These are phyloP conservation scores for Acanthamoeba quina DNA, from an alignment of 208 protist genomes.

Conservation along the genomic window DNA sequence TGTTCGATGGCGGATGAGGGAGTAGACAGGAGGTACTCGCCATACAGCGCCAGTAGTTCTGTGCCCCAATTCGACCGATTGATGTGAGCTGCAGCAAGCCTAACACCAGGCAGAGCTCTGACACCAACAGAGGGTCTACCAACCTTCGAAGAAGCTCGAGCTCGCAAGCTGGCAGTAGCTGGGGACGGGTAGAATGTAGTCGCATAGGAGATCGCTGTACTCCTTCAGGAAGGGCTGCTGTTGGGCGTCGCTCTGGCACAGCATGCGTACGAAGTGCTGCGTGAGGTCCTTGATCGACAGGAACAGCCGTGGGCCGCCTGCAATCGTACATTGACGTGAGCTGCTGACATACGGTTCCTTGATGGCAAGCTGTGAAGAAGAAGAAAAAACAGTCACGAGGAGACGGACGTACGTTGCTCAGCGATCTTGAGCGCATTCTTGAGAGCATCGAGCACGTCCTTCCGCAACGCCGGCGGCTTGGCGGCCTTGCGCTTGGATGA, in stretches of 20 bases:
- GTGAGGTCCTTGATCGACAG: slow-evolving; percentile 38
- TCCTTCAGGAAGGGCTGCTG: slow-evolving; percentile 33
- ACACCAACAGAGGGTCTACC: neutral
- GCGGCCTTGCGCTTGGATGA: slow-evolving; percentile 21
- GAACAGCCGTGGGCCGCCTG: slow-evolving; percentile 49
- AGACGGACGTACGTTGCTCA: slow-evolving; percentile 28
- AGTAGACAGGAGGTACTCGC: slow-evolving; percentile 10
- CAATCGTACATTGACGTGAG: neutral
- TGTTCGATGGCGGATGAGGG: slow-evolving; percentile 22
- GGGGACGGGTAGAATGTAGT: slow-evolving; percentile 43
- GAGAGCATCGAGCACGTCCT: slow-evolving; percentile 26
- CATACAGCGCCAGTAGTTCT: slow-evolving; percentile 1
- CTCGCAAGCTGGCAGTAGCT: slow-evolving; percentile 41
- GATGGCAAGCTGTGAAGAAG: neutral
- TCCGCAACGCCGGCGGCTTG: slow-evolving; percentile 2
- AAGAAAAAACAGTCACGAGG: neutral
- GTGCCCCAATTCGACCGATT: neutral
- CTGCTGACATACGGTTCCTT: no score
- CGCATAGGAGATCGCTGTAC: slow-evolving; percentile 53
- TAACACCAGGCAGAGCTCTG: neutral
- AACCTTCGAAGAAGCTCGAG: slow-evolving; percentile 46
- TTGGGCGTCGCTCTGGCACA: slow-evolving; percentile 40
- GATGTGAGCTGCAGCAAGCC: neutral
- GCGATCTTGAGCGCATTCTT: slow-evolving; percentile 15
- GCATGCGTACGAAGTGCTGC: slow-evolving; percentile 22